Base-by-base conservation (phyloP, 108 stramenopile species). In the Fistulifera pelliculosa region DNA sequence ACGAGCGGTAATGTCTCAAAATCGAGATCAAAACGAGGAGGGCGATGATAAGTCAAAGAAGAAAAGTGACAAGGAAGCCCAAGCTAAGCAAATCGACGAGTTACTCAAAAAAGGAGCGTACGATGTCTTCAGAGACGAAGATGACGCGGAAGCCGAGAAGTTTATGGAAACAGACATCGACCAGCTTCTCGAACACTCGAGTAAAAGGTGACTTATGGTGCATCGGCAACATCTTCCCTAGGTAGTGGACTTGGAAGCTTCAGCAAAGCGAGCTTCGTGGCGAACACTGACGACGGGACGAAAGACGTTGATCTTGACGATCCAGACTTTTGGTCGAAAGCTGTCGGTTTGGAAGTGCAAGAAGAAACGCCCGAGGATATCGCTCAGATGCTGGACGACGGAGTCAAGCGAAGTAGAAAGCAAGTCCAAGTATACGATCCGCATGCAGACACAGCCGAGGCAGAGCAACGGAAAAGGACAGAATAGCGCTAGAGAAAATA, bases 271-370 rank as follows among this genome's bases (percentile, higher is more conserved):
- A 87, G 90, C 49, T 90, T 91, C 60, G 93, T 96, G 38, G 76
- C 89, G 24, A 77, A 79, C 41, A 83, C 89, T 11, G 75, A 79
- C 21, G 92, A 89, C 21, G 87, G 81, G 14, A 76, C 66, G 49
- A 85, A 86, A 59, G 91, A 92, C 35, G 91, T 94, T 17, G 93
- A 93, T 49, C 75, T 98, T 0, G 90, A 94, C 49, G 96, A 98
- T 61, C 89, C 89, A 23, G 83, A 93, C 39, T 98, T 98, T 55
- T 98, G 96, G 96, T 52, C 74, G 23, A 82, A 80, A 48, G 80
- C 85, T 18, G 81, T 87, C 26, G 90, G 85, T 10, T 49, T 87
- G 10, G 76, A 83, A 28, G 76, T 69, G 13, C 85, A 83, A n/a
- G 64, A 54, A 14, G 76, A 81, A 21, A 73, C 64, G 16, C 78